Conservation (phyloP, 1,284 basidiomycete genomes). For the Puccinia brachypodii region DNA sequence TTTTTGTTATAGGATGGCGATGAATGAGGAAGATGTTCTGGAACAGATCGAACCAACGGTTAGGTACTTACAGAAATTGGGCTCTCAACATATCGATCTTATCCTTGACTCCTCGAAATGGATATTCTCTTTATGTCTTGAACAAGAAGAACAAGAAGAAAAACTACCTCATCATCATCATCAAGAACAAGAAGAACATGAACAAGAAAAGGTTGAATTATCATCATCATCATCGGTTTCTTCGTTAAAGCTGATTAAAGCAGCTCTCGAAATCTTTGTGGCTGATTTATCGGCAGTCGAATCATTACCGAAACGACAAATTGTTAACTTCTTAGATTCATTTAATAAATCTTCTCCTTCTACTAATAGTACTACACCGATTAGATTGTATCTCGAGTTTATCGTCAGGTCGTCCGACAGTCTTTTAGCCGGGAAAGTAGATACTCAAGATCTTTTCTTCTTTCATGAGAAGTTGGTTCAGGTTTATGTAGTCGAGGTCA, state of each 20-base stretch:
- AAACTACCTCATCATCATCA: too few species aligned
- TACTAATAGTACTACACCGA: constrained; percentile 33
- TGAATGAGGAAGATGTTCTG: constrained; percentile 72
- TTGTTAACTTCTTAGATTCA: constrained; percentile 68
- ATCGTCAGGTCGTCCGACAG: constrained; percentile 67
- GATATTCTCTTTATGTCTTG: constrained; percentile 70
- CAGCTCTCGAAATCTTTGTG: constrained; percentile 73
- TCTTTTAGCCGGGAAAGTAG: too few species aligned
- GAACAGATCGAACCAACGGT: constrained; percentile 82
- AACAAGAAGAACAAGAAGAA: constrained; percentile 70
- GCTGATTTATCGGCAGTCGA: constrained; percentile 80
- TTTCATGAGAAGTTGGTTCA: constrained; percentile 87
- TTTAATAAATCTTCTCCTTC: too few species aligned
- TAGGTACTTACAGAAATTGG: constrained; percentile 85
- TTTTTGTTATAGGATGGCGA: constrained; percentile 65
- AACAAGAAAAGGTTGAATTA: neutral
- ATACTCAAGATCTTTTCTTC: neutral
- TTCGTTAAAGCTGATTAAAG: neutral
- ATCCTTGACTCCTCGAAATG: constrained; percentile 78
- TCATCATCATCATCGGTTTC: too few species aligned
- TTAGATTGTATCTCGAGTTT: constrained; percentile 76
- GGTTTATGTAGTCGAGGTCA: constrained; percentile 72
- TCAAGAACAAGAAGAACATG: neutral
- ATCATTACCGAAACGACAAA: constrained; percentile 69
- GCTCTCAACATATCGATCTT: constrained; percentile 72